A percentile compares a stretch with the other conserved stretches of the same genome.
Evolutionary conservation across 495 filamentous ascomycete species (phyloP).

Genomic region (Neurospora tetraspora): DNA sequence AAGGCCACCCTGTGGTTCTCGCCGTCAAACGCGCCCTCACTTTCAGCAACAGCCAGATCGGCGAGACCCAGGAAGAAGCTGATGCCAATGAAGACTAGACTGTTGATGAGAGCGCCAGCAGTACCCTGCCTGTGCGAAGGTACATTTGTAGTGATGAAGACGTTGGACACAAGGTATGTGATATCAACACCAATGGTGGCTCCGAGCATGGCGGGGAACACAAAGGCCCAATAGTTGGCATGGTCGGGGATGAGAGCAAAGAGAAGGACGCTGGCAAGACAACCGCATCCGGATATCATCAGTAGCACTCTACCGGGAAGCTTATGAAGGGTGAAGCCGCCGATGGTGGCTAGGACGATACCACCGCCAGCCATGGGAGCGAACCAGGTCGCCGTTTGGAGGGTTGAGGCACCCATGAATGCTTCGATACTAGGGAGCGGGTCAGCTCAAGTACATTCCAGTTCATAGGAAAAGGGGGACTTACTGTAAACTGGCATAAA

Average conservation of each 20-base stretch:
- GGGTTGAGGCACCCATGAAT: constrained; percentile 53
- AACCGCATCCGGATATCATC: constrained; percentile 55
- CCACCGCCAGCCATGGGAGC: constrained; percentile 68
- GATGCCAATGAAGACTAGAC: constrained; percentile 65
- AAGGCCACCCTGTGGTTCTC: constrained; percentile 55
- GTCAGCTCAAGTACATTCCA: not conserved
- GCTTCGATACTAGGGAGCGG: constrained; percentile 44
- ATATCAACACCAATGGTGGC: constrained; percentile 77
- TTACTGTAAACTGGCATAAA: constrained; percentile 75
- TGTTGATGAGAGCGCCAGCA: constrained; percentile 53
- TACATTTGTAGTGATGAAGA: constrained; percentile 73
- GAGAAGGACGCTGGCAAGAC: constrained; percentile 53
- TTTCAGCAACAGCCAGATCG: constrained; percentile 50
- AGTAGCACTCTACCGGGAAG: constrained; percentile 63
- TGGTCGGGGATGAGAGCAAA: constrained; percentile 61
- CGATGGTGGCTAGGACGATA: constrained; percentile 55
- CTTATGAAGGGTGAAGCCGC: constrained; percentile 69
- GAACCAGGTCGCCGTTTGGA: constrained; percentile 72
- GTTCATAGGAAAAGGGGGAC: constrained; percentile 12
- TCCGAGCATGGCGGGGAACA: constrained; percentile 76
- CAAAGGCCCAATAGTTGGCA: constrained; percentile 49
- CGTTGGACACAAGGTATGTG: constrained; percentile 72
- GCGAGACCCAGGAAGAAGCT: constrained; percentile 70
- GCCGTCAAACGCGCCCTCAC: constrained; percentile 32
- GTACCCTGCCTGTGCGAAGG: constrained; percentile 62